Evolutionary conservation across 257 asterid species (phyloP).

Genomic region (Forsythia viridissima): DNA sequence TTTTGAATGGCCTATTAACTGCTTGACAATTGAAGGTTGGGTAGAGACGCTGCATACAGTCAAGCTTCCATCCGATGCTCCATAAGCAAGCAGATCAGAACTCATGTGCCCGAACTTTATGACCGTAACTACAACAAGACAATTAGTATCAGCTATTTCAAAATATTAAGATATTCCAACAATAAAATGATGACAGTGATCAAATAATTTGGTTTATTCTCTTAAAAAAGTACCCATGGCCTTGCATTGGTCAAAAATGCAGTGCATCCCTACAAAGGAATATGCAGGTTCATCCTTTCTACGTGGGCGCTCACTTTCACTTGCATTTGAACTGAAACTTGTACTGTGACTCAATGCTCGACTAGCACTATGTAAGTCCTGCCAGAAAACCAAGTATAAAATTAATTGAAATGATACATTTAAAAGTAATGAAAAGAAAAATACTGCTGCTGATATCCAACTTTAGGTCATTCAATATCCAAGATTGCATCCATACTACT

Average conservation of each 20-base stretch:
- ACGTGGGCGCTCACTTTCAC: constrained; percentile 64
- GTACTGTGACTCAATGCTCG: constrained; percentile 65
- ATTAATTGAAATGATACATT: not conserved
- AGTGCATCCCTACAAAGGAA: constrained; percentile 99
- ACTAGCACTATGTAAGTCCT: constrained; percentile 65
- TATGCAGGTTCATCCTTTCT: constrained; percentile 87
- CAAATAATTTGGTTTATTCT: constrained; percentile 18
- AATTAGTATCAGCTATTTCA: constrained; percentile 15
- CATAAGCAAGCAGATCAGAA: constrained; percentile 95
- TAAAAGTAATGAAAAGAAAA: too few species aligned
- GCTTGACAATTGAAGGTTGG: constrained; percentile 71
- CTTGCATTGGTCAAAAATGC: constrained; percentile 95
- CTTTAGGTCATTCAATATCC: too few species aligned
- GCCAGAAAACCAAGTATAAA: constrained; percentile 16
- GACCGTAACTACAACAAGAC: constrained; percentile 63
- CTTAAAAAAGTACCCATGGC: constrained; percentile 75
- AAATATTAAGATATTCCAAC: constrained; percentile 1
- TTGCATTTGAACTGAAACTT: constrained; percentile 71
- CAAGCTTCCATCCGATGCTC: constrained; percentile 96
- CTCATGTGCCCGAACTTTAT: constrained; percentile 95
- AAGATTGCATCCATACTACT: too few species aligned
- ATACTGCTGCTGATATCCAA: too few species aligned
- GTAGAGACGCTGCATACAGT: constrained; percentile 72
- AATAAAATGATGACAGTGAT: not conserved
- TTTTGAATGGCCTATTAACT: constrained; percentile 86